Base-by-base conservation (phyloP, 75 land plant genomes). In the Cryptomeria japonica region DNA sequence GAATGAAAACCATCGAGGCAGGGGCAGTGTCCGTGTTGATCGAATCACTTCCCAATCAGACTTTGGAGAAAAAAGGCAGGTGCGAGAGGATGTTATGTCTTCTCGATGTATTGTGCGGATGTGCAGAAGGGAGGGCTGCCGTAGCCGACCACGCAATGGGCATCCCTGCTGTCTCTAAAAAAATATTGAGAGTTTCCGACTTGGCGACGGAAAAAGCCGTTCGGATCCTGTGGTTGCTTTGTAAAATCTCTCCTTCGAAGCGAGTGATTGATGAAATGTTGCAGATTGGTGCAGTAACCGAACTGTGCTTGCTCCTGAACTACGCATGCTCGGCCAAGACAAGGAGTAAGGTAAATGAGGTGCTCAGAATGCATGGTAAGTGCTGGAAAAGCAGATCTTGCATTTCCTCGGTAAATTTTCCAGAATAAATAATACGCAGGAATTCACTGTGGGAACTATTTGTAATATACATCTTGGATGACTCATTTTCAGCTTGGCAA, bases 31-130 rank as follows among this genome's bases (percentile, higher is more conserved):
- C 84, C 34, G 88, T 89, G 0, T 87, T 93, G 47, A 86, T 95
- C 44, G 95, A 94, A 89, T 92, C 91, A 39, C 88, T 95, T 22
- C 92, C 91, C 0, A 94, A 93, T 28, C 80, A 91, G n/a, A 84
- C 34, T 79, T 19, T 2, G 0, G 19, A 56, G 19, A 56, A 1
- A 56, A 80, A 87, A 83, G 87, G 72, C 41, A 90, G 51, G 47
- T 89, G 90, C 87, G 94, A 90, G 88, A 90, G 55, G 77, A 88
- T 89, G 79, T 41, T 90, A 86, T 39, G 49, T 15, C 31, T 93
- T 78, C 80, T 94, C 19, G 90, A 92, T 37, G 13, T 56, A 31
- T 56, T 94, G 28, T 90, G 93, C 78, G 91, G 87, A 61, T 90
- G 91, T 84, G 85, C 90, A 2, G 92, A 92, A 56, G 93, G 92